A percentile compares a stretch with the other conserved stretches of the same genome.
These are phyloP conservation scores for Colletotrichum simmondsii DNA, from an alignment of 2,329 filamentous ascomycete species.

Conservation along the genomic window DNA sequence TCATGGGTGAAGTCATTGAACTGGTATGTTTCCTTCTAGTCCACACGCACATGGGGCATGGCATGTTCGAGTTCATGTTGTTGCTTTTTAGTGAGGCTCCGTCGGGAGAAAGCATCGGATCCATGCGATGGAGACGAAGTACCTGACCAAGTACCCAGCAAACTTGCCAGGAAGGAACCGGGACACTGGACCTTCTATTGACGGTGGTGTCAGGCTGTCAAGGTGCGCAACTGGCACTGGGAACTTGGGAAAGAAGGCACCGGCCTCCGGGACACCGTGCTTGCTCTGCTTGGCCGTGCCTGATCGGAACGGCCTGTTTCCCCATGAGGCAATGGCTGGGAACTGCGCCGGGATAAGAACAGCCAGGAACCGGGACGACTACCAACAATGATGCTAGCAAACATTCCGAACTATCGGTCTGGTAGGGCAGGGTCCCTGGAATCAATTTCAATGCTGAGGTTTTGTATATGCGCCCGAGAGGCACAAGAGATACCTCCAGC, in stretches of 20 bases:
- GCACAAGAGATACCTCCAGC: not conserved
- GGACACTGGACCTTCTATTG: not conserved
- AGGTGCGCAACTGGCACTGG: not conserved
- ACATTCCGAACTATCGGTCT: not conserved
- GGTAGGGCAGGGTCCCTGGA: not conserved
- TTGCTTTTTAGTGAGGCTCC: conserved; percentile 28
- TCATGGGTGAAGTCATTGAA: not conserved
- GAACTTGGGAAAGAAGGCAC: not conserved
- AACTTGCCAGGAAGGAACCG: conserved; percentile 1
- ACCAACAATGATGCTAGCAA: not conserved
- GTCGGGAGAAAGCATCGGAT: conserved; percentile 1
- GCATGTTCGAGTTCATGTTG: conserved; percentile 9
- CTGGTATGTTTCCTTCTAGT: not conserved
- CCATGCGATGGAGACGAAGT: not conserved
- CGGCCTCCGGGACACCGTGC: not conserved
- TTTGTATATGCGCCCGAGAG: not conserved
- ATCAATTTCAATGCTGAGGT: not conserved
- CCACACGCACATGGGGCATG: not conserved
- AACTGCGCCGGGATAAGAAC: not conserved
- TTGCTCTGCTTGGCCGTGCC: not conserved
- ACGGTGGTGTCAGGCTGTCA: no score
- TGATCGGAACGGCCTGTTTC: not conserved
- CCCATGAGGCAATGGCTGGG: not conserved
- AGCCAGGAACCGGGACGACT: not conserved
- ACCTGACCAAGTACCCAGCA: not conserved